Conservation (phyloP, 2,329 filamentous ascomycete species). For the Cercospora zeae-maydis region DNA sequence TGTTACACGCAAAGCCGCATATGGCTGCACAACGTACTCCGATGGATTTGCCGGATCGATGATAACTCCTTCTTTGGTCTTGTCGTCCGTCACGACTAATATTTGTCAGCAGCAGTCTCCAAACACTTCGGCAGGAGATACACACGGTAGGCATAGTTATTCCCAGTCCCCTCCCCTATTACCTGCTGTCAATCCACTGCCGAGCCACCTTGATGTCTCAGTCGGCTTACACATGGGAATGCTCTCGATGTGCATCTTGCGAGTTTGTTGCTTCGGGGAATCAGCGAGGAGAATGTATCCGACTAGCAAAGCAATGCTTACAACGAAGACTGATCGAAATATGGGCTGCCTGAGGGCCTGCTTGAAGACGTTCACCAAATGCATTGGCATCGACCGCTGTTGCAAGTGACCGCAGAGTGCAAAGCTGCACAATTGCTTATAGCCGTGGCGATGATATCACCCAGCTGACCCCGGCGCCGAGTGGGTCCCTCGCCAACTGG, state of each 20-base stretch:
- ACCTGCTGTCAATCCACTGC: slow-evolving; percentile 12
- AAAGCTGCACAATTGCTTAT: neutral
- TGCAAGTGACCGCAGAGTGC: neutral
- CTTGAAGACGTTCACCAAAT: slow-evolving; percentile 2
- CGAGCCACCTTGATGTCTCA: slow-evolving; percentile 29
- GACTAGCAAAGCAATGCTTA: slow-evolving; percentile 24
- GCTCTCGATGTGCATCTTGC: slow-evolving; percentile 75
- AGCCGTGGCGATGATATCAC: slow-evolving; percentile 9
- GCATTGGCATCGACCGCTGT: slow-evolving; percentile 2
- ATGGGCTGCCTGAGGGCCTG: slow-evolving; percentile 1
- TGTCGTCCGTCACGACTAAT: slow-evolving; percentile 46
- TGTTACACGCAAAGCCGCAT: neutral
- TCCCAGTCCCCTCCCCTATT: slow-evolving; percentile 68
- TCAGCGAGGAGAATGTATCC: slow-evolving; percentile 25
- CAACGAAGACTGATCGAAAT: slow-evolving; percentile 17
- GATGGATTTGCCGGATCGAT: slow-evolving; percentile 76
- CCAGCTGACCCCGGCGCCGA: neutral
- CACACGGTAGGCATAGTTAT: slow-evolving; percentile 73
- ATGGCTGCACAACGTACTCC: slow-evolving; percentile 55
- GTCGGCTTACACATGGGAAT: slow-evolving; percentile 78
- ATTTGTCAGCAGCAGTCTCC: neutral
- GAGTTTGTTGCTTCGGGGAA: slow-evolving; percentile 22
- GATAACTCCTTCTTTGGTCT: slow-evolving; percentile 54
- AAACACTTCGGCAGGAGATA: neutral
- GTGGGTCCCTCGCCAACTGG: neutral